Conservation (phyloP, 208 protist species). For the Trypanosomatidae sp. region DNA sequence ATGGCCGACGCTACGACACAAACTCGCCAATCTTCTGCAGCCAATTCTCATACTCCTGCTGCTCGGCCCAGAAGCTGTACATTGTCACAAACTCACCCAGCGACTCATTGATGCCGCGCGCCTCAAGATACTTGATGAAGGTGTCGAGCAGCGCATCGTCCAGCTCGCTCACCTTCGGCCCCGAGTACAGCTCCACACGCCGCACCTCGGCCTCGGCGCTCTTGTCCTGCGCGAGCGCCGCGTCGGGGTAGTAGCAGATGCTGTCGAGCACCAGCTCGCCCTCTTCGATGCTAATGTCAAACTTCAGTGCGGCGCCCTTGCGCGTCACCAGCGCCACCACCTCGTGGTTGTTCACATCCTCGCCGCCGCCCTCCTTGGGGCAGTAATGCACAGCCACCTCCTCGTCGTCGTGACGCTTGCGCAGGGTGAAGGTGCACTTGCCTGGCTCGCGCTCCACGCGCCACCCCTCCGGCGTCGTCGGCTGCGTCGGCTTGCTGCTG, state of each 20-base stretch:
- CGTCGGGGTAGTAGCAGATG: slow-evolving; percentile 47
- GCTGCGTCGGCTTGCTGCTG: slow-evolving; percentile 53
- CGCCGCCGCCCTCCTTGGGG: slow-evolving; percentile 21
- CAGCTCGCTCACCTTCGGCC: slow-evolving; percentile 61
- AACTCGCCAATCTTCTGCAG: slow-evolving; percentile 66
- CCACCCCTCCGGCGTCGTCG: slow-evolving; percentile 60
- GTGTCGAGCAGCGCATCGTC: slow-evolving; percentile 61
- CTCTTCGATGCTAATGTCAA: slow-evolving; percentile 59
- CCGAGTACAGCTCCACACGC: slow-evolving; percentile 50
- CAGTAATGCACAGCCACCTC: slow-evolving; percentile 59
- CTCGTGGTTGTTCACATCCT: slow-evolving; percentile 31
- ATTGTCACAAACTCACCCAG: slow-evolving; percentile 63
- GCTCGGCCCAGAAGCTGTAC: slow-evolving; percentile 82
- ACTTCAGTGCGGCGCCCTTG: slow-evolving; percentile 40
- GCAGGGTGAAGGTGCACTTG: slow-evolving; percentile 51
- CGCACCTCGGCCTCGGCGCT: slow-evolving; percentile 30
- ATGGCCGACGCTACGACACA: slow-evolving; percentile 57
- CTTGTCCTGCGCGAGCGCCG: slow-evolving; percentile 37
- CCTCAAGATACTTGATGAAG: slow-evolving; percentile 70
- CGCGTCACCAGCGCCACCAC: slow-evolving; percentile 48
- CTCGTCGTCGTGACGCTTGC: slow-evolving; percentile 62
- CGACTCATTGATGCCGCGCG: slow-evolving; percentile 67
- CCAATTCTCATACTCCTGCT: slow-evolving; percentile 87
- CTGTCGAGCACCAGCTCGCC: slow-evolving; percentile 76
- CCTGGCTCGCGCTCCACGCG: slow-evolving; percentile 43